phyloP scores from a whole-genome alignment of 2,329 filamentous ascomycete genomes.

The Pseudogymnoascus sp. region DNA sequence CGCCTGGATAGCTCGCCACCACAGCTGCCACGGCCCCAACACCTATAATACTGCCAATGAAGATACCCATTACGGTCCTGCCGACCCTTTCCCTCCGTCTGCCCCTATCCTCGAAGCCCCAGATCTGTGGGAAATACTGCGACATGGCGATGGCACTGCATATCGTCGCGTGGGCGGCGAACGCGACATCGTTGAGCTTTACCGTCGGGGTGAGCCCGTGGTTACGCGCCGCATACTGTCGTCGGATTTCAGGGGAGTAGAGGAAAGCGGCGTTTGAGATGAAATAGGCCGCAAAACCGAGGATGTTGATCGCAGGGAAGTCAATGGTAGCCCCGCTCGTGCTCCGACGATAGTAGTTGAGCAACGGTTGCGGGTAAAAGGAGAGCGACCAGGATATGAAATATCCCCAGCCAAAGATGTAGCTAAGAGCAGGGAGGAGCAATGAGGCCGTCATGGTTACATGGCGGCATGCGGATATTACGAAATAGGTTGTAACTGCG shows the following conservation, averaged over 20 bases:
- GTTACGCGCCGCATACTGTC: slow-evolving; percentile 78
- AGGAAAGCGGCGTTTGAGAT: slow-evolving; percentile 68
- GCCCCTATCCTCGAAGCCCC: slow-evolving; percentile 62
- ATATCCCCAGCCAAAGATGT: slow-evolving; percentile 68
- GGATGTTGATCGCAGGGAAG: slow-evolving; percentile 68
- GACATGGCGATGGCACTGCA: slow-evolving; percentile 66
- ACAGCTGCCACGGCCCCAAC: slow-evolving; percentile 42
- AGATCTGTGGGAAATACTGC: slow-evolving; percentile 65
- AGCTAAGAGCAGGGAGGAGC: slow-evolving; percentile 44
- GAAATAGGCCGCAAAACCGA: slow-evolving; percentile 68
- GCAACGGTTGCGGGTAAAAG: slow-evolving; percentile 84
- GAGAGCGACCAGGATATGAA: slow-evolving; percentile 73
- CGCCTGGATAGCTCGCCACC: slow-evolving; percentile 30
- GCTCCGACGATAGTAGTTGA: slow-evolving; percentile 68
- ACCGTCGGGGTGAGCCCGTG: slow-evolving; percentile 71
- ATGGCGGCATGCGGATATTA: neutral
- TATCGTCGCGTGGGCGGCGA: slow-evolving; percentile 72
- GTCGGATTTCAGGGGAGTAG: slow-evolving; percentile 67
- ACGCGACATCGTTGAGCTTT: slow-evolving; percentile 80
- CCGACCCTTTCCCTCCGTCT: slow-evolving; percentile 48
- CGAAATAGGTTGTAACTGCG: neutral
- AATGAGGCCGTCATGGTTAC: slow-evolving; percentile 20
- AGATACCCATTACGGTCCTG: slow-evolving; percentile 58
- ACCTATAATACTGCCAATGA: slow-evolving; percentile 57
- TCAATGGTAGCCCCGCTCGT: slow-evolving; percentile 82